These are phyloP conservation scores for Vicia villosa DNA, from an alignment of 306 rosid species.

Conservation along the genomic window DNA sequence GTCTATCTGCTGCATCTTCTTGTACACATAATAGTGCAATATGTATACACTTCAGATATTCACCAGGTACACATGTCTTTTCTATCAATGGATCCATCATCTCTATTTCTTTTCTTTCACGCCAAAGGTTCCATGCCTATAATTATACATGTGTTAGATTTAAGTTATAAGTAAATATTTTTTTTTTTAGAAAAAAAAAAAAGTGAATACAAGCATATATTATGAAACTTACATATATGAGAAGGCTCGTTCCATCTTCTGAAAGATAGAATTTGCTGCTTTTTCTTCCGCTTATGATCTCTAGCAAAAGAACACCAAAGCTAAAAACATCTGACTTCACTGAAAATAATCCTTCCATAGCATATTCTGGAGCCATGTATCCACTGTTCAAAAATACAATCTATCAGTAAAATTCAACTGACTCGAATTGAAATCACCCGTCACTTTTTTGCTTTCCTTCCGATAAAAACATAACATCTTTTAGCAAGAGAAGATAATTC, in stretches of 20 bases:
- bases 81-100: conserved; percentile 50
- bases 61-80: conserved; percentile 26
- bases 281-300: conserved; percentile 50
- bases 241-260: conserved; percentile 42
- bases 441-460: background rate
- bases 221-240: conserved; percentile 43
- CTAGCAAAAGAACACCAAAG: conserved; percentile 53
- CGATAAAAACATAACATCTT: background rate
- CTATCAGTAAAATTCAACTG: background rate
- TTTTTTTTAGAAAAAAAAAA: background rate
- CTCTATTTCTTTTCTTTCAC: conserved; percentile 42
- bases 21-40: conserved; percentile 60
- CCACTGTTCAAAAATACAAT: conserved; percentile 41
- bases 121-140: conserved; percentile 63
- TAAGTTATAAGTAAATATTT: background rate
- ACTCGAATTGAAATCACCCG: background rate
- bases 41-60: conserved; percentile 42
- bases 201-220: background rate
- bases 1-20: conserved; percentile 57
- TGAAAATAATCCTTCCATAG: conserved; percentile 53
- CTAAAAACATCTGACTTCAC: conserved; percentile 52
- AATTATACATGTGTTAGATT: background rate
- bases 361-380: conserved; percentile 68
- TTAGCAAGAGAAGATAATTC: background rate
- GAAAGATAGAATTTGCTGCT: conserved; percentile 42